A percentile compares a stretch with the other conserved stretches of the same genome.
Conservation (phyloP, 805 yeast species). For the Hanseniaspora valbyensis region DNA sequence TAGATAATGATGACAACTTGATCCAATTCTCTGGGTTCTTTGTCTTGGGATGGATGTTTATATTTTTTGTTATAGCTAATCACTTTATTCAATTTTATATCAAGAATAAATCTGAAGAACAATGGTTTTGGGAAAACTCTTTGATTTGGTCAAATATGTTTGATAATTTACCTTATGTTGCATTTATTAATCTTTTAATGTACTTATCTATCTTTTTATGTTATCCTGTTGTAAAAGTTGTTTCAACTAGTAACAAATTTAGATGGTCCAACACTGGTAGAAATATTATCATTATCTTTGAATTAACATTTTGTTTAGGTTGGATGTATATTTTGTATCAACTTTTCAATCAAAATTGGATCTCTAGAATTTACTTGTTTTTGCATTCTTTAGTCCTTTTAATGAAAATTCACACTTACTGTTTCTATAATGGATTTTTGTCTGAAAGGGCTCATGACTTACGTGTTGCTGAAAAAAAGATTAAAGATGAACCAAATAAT, state of each 20-base stretch:
- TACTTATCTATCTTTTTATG: slow-evolving; percentile 51
- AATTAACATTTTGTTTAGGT: slow-evolving; percentile 40
- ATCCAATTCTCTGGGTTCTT: slow-evolving; percentile 63
- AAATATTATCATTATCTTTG: slow-evolving; percentile 47
- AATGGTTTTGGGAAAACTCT: slow-evolving; percentile 29
- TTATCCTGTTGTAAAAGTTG: slow-evolving; percentile 47
- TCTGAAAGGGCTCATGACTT: slow-evolving; percentile 42
- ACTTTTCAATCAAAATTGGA: slow-evolving; percentile 59
- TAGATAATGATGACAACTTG: slow-evolving; percentile 8
- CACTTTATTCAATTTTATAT: slow-evolving; percentile 44
- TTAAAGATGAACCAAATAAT: slow-evolving; percentile 26
- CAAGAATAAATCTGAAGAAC: slow-evolving; percentile 31
- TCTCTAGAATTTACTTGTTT: slow-evolving; percentile 72
- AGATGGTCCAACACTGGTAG: slow-evolving; percentile 60
- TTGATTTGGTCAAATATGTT: slow-evolving; percentile 48
- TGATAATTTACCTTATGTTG: slow-evolving; percentile 56
- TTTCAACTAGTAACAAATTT: slow-evolving; percentile 36
- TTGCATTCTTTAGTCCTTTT: slow-evolving; percentile 75
- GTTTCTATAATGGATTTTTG: slow-evolving; percentile 82
- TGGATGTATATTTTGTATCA: slow-evolving; percentile 50
- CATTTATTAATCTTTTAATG: slow-evolving; percentile 62
- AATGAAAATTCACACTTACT: slow-evolving; percentile 94
- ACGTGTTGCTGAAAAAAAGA: slow-evolving; percentile 20
- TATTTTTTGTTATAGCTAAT: slow-evolving; percentile 44
- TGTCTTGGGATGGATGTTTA: slow-evolving; percentile 65